Evolutionary conservation across 768 basidiomycete species (phyloP).

Genomic region (Amanita rubescens): DNA sequence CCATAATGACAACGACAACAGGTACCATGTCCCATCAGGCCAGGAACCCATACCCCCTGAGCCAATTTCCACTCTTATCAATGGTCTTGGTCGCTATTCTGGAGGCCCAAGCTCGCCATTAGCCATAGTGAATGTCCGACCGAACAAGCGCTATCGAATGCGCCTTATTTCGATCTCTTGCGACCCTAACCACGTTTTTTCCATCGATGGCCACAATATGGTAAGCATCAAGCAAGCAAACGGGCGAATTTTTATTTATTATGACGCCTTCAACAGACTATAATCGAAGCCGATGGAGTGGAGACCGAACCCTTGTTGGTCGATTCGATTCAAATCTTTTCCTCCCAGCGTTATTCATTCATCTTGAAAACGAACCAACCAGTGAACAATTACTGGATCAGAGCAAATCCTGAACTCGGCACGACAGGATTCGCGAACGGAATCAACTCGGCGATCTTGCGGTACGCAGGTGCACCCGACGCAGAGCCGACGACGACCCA

Average conservation of each 20-base stretch:
- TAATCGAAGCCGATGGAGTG: slow-evolving; percentile 35
- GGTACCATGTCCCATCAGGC: slow-evolving; percentile 29
- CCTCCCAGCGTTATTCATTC: slow-evolving; percentile 39
- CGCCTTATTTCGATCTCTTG: slow-evolving; percentile 51
- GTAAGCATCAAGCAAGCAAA: no score
- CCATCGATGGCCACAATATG: slow-evolving; percentile 34
- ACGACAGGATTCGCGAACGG: slow-evolving; percentile 23
- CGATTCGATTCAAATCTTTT: slow-evolving; percentile 34
- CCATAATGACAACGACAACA: slow-evolving; percentile 7
- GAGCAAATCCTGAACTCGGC: slow-evolving; percentile 22
- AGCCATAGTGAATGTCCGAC: slow-evolving; percentile 38
- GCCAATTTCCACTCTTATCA: slow-evolving; percentile 35
- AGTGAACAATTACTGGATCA: slow-evolving; percentile 38
- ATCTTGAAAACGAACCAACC: slow-evolving; percentile 31
- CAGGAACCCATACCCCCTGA: slow-evolving; percentile 10
- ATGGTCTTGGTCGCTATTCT: no score
- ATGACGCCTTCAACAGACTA: slow-evolving; percentile 15
- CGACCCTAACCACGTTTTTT: slow-evolving; percentile 34
- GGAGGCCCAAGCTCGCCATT: no score
- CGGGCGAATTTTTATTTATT: no score
- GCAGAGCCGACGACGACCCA: slow-evolving; percentile 28
- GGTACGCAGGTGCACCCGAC: slow-evolving; percentile 35
- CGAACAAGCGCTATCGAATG: slow-evolving; percentile 36
- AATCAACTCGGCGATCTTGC: slow-evolving; percentile 47
- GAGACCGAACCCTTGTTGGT: slow-evolving; percentile 25